phyloP scores from a whole-genome alignment of 2,329 filamentous ascomycete genomes.

The Penicillium griseofulvum region DNA sequence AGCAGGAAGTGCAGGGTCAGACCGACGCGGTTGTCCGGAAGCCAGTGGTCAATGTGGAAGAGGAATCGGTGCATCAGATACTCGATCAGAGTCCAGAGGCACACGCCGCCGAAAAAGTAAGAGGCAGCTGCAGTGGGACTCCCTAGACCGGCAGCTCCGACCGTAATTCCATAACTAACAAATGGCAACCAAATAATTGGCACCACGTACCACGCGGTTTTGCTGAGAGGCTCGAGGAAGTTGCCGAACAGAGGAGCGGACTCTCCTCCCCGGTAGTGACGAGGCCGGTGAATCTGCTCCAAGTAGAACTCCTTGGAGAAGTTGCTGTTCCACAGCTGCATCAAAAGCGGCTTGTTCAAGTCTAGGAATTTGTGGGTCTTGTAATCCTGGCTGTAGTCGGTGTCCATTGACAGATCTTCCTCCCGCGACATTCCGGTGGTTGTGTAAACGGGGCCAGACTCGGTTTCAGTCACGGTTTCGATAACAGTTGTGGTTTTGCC shows the following conservation, averaged over 20 bases:
- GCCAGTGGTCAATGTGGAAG: slow-evolving; percentile 89
- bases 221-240: slow-evolving; percentile 94
- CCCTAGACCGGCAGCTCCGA: slow-evolving; percentile 62
- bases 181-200: slow-evolving; percentile 82
- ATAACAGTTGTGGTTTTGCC: slow-evolving; percentile 22
- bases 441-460: slow-evolving; percentile 41
- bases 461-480: slow-evolving; percentile 29
- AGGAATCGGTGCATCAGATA: slow-evolving; percentile 85
- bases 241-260: slow-evolving; percentile 96
- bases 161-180: slow-evolving; percentile 67
- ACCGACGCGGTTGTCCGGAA: slow-evolving; percentile 86
- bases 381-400: slow-evolving; percentile 72
- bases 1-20: slow-evolving; percentile 88
- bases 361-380: slow-evolving; percentile 93
- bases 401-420: slow-evolving; percentile 83
- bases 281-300: slow-evolving; percentile 89
- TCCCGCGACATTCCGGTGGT: slow-evolving; percentile 83
- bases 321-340: slow-evolving; percentile 82
- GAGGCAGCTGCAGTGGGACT: slow-evolving; percentile 49
- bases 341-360: slow-evolving; percentile 75
- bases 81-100: slow-evolving; percentile 85
- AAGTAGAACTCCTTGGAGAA: slow-evolving; percentile 97
- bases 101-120: slow-evolving; percentile 70
- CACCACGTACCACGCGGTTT: slow-evolving; percentile 92
- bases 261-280: slow-evolving; percentile 90